Percentiles rank a stretch among this genome's conserved stretches.
These are phyloP conservation scores for Termitomyces sp. DNA, from an alignment of 768 basidiomycete genomes.

Conservation along the genomic window DNA sequence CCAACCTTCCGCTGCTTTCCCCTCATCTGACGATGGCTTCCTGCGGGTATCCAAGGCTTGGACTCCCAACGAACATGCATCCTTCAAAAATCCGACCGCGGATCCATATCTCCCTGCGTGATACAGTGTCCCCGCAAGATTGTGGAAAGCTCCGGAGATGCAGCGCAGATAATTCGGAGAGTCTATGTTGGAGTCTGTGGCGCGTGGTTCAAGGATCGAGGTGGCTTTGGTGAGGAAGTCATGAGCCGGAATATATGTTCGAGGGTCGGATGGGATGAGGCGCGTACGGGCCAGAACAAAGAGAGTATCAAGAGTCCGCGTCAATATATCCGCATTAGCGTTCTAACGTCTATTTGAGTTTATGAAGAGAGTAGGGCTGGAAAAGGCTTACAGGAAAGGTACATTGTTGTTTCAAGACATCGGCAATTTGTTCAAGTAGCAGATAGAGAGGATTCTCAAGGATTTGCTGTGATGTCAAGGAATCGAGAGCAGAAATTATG, in stretches of 20 bases:
- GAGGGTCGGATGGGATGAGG: conserved; percentile 36
- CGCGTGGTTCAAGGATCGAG: conserved; percentile 26
- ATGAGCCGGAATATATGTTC: conserved; percentile 44
- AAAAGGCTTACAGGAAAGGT: conserved; percentile 27
- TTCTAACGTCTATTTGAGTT: conserved; percentile 18
- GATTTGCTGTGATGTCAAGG: conserved; percentile 4
- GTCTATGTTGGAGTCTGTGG: conserved; percentile 19
- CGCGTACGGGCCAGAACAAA: conserved; percentile 49
- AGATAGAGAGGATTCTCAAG: conserved; percentile 11
- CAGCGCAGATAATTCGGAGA: conserved; percentile 62
- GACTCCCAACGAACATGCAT: conserved; percentile 54
- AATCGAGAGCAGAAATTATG: conserved; percentile 45
- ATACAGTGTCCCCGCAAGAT: conserved; percentile 67
- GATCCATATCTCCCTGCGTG: conserved; percentile 58
- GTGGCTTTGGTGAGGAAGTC: conserved; percentile 44
- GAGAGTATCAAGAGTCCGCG: conserved; percentile 49
- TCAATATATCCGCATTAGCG: conserved; percentile 30
- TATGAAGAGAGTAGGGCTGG: conserved; percentile 1
- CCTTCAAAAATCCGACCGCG: conserved; percentile 63
- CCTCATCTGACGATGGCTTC: not conserved
- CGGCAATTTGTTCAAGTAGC: conserved; percentile 34
- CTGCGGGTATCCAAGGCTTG: conserved; percentile 37
- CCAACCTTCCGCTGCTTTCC: conserved; percentile 43
- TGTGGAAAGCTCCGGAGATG: conserved; percentile 68
- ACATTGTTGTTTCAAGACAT: conserved; percentile 23